Evolutionary conservation across 2,329 filamentous ascomycete genomes (phyloP), one percentile per base, ranked within the genome.

Genomic region (Sordariomycetes sp.): DNA sequence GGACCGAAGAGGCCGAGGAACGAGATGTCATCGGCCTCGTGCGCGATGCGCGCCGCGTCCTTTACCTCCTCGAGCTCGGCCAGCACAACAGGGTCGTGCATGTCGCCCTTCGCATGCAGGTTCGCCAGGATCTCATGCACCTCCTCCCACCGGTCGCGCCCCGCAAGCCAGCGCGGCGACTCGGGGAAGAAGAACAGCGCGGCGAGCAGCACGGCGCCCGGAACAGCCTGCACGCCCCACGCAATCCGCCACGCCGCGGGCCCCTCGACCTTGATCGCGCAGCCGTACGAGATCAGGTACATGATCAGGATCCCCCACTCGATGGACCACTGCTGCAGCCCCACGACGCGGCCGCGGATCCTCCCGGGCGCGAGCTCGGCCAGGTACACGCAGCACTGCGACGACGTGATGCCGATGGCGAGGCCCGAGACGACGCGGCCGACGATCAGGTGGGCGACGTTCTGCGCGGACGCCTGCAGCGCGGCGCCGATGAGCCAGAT

Each of bases 341-440:
- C 40, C 5, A 46, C 40, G 14, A 46, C 18, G 40, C 40, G 40
- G 3, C 40, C 40, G 16, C 40, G 40, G 18, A 46, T 46, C 2
- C 40, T 2, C 8, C 40, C 40, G 2, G 40, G 40, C 8, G 78
- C 85, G n/a, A 89, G 75, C 68, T 89, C 87, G 55, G 83, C 79
- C 62, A 87, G 81, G 68, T 89, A 89, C 22, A 88, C 81, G 0
- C 85, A 85, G 1, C 89, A 86, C 64, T 89, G 76, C 8, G 86
- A 83, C 32, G 85, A 89, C 62, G 83, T 83, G 64, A 91, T 89
- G 61, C 88, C 89, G 58, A 91, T 86, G 59, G 84, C 85, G 63
- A 90, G 66, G 50, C 88, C 88, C 61, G 88, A 86, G 68, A 91
- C 81, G 62, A 87, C 73, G 62, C 89, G 84, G 3, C 88, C 88